Conservation (phyloP, 108 stramenopile genomes). For the Nannochloropsis salina region DNA sequence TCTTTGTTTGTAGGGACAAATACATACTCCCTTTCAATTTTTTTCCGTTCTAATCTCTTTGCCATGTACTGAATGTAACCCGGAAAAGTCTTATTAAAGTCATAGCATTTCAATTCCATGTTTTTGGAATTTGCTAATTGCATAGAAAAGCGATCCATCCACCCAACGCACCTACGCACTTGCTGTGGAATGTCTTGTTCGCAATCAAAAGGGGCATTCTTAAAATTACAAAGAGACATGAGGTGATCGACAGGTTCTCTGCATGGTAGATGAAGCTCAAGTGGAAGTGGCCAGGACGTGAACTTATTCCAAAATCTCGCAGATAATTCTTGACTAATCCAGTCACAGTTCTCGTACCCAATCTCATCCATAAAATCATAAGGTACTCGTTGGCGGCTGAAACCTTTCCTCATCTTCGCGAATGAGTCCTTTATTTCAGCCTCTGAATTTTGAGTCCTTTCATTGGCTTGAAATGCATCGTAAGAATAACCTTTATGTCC, state of each 20-base stretch:
- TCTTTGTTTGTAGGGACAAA: neutral
- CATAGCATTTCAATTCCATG: neutral
- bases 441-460: neutral
- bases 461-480: conserved; percentile 27
- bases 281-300: neutral
- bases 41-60: neutral
- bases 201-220: conserved; percentile 12
- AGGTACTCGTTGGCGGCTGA: neutral
- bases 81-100: neutral
- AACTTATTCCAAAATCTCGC: neutral
- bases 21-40: neutral
- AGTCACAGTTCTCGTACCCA: conserved; percentile 50
- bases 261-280: conserved; percentile 48
- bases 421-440: neutral
- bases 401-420: neutral
- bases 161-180: neutral
- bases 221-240: conserved; percentile 42
- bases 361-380: conserved; percentile 31
- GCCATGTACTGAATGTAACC: neutral
- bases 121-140: neutral
- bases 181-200: neutral
- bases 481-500: conserved; percentile 49
- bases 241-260: conserved; percentile 47
- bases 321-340: conserved; percentile 18
- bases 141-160: too few relatives aligned